Conservation (phyloP, 2,329 filamentous ascomycete species). For the Lasiodiplodia gonubiensis region DNA sequence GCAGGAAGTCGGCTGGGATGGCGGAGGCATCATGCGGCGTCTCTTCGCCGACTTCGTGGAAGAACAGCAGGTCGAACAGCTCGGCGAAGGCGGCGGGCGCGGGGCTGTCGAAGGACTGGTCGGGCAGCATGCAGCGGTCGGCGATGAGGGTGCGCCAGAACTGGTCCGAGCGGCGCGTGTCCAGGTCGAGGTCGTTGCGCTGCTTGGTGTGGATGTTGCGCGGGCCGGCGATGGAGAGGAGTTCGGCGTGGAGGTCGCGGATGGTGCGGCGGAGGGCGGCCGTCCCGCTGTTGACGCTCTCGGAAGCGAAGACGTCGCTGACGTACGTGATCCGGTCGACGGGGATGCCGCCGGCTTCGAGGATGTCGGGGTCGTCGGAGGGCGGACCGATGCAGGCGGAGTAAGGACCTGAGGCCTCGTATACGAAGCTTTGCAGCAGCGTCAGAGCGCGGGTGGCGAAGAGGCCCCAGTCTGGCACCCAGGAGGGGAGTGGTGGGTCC, state of each 20-base stretch:
- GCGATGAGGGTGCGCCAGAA: conserved; percentile 2
- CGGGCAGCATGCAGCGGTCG: not conserved
- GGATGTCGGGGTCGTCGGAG: not conserved
- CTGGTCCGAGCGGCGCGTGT: not conserved
- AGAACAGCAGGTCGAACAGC: not conserved
- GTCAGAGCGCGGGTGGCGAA: not conserved
- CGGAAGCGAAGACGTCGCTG: not conserved
- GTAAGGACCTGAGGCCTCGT: not conserved
- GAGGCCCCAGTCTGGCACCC: not conserved
- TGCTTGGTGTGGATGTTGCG: too few species aligned
- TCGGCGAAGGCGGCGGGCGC: not conserved
- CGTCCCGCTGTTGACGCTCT: not conserved
- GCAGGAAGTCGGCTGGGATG: not conserved
- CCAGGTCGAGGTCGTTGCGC: too few species aligned
- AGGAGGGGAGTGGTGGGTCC: not conserved
- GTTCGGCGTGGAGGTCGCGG: not conserved
- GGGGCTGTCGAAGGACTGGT: not conserved
- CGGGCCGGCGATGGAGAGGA: not conserved
- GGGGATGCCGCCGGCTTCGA: not conserved
- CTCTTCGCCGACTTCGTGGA: too few species aligned
- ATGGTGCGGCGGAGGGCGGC: not conserved
- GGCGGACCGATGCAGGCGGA: not conserved
- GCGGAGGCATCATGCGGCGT: not conserved
- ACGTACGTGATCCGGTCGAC: not conserved
- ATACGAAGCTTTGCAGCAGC: not conserved